These are phyloP conservation scores for Fusarium longipes DNA, from an alignment of 2,329 filamentous ascomycete genomes.

Conservation along the genomic window DNA sequence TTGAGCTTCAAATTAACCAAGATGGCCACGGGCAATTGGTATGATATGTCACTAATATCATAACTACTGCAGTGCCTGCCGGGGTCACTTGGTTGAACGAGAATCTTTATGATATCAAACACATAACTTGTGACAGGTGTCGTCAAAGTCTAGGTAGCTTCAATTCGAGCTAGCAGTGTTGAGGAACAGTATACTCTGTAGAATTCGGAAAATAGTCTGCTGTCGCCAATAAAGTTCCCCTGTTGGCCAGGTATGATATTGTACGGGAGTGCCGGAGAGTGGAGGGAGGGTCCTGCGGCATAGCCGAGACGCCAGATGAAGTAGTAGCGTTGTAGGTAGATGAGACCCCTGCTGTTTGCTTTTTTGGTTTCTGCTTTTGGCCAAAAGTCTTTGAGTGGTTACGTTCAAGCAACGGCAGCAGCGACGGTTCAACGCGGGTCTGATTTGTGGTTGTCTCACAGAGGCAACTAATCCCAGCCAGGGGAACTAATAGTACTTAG, in stretches of 20 bases:
- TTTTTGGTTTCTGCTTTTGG: background rate
- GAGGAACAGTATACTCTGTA: background rate
- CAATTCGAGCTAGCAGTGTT: background rate
- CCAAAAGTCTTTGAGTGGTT: slow-evolving; percentile 13
- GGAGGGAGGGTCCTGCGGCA: slow-evolving; percentile 22
- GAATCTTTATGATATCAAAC: background rate
- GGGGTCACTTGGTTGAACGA: background rate
- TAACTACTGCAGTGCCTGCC: background rate
- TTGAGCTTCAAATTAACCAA: slow-evolving; percentile 2
- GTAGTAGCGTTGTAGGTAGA: slow-evolving; percentile 16
- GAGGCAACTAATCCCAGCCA: background rate
- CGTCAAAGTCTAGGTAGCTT: slow-evolving; percentile 11
- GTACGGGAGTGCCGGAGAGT: slow-evolving; percentile 31
- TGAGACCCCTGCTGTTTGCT: slow-evolving; percentile 11
- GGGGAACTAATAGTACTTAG: background rate
- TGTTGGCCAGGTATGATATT: background rate
- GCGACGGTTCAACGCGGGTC: slow-evolving; percentile 15
- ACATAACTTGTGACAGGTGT: background rate
- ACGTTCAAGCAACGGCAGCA: background rate
- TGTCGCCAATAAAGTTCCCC: background rate
- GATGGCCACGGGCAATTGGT: background rate
- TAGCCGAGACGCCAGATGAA: slow-evolving; percentile 28
- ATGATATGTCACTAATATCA: background rate
- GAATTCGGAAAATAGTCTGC: background rate
- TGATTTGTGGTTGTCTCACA: slow-evolving; percentile 9